Evolutionary conservation across 179 eudicot species (phyloP), one percentile per base, ranked within the genome.

Genomic region (Silene vulgaris): DNA sequence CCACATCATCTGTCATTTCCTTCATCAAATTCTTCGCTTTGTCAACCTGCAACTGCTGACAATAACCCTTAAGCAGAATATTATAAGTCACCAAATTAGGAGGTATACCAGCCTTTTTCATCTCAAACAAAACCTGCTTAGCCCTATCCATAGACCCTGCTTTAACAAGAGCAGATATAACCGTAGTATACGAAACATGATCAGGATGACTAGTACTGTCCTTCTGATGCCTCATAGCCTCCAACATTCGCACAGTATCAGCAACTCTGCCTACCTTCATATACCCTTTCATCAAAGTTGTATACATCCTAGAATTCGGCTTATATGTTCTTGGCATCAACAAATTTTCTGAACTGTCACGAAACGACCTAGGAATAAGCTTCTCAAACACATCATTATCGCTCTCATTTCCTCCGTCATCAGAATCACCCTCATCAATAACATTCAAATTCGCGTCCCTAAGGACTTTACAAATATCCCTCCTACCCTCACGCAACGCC

Each of bases 231-330:
- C 93, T 81, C 97, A 96, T 96, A 29, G 99, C 97, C 61, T 93
- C 97, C 2, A 96, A 86, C 89, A 87, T 93, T 70, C 91, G 81
- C 73, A 91, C 91, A 0, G 91, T 93, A 75, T 96, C 96, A 19
- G 88, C 77, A 8, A 96, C 88, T 28, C 97, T 85, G 8, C 97
- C 99, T 23, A 83, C 84, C 74, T 88, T 93, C 97, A 96, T 93
- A 73, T 96, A 96, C 37, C 99, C 99, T 80, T 96, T 96, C 97
- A 96, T 96, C 45, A 93, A 82, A 1, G 99, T 93, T 7, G 99
- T 90, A 80, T 93, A 96, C 26, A 96, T 88, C 78, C 97, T 88
- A 62, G 97, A 80, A 79, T 93, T 82, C 0, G 97, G 97, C 0
- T 79, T 13, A 65, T 86, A 85, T 4, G 74, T 71, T 73, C 75